phyloP scores from a whole-genome alignment of 257 asterid genomes.

The Echium plantagineum region DNA sequence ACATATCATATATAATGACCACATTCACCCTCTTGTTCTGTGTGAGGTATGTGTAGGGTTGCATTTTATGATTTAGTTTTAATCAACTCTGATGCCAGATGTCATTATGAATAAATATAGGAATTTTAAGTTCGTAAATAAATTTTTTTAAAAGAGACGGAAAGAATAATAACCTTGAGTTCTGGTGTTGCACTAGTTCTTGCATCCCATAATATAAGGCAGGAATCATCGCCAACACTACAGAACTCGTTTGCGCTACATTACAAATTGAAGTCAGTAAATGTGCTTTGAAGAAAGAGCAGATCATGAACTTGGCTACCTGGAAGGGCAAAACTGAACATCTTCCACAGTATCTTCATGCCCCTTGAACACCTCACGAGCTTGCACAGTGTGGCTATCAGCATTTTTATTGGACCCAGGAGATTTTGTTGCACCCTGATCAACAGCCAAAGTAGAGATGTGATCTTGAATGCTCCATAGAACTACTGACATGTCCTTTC shows the following conservation, averaged over 20 bases:
- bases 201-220: constrained; percentile 91
- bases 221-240: constrained; percentile 93
- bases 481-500: constrained; percentile 84
- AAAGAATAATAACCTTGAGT: constrained; percentile 34
- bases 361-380: constrained; percentile 71
- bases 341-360: constrained; percentile 86
- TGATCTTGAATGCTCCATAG: constrained; percentile 95
- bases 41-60: background rate
- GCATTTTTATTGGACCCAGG: constrained; percentile 54
- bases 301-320: constrained; percentile 26
- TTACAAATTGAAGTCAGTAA: constrained; percentile 18
- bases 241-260: constrained; percentile 80
- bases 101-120: background rate
- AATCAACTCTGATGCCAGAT: background rate
- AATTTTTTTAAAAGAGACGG: too few species aligned
- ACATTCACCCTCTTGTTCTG: background rate
- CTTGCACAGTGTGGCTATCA: constrained; percentile 44
- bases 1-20: background rate
- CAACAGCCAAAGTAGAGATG: constrained; percentile 59
- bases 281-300: constrained; percentile 1
- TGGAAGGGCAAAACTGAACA: constrained; percentile 89
- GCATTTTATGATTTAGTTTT: background rate
- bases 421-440: constrained; percentile 51
- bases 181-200: constrained; percentile 70
- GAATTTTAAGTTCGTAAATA: background rate